A percentile compares a stretch with the other conserved stretches of the same genome.
phyloP scores from a whole-genome alignment of 2,329 filamentous ascomycete genomes.

The Phyllosticta citribraziliensis region DNA sequence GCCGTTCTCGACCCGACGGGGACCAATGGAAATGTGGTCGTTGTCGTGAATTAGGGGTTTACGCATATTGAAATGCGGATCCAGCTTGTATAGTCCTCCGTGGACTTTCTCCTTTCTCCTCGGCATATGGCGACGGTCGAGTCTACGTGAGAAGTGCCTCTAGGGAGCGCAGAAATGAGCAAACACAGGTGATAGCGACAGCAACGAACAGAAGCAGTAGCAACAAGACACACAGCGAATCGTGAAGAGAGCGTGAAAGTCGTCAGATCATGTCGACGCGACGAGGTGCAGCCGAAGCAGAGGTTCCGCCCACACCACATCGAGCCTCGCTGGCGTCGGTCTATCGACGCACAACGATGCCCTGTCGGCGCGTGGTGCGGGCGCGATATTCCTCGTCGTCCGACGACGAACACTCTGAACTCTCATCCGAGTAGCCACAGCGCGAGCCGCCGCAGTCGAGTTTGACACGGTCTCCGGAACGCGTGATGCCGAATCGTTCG shows the following conservation, averaged over 20 bases:
- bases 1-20: background rate
- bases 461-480: slow-evolving; percentile 85
- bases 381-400: slow-evolving; percentile 52
- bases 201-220: background rate
- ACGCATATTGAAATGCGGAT: background rate
- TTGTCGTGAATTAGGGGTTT: background rate
- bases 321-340: background rate
- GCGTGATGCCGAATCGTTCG: slow-evolving; percentile 93
- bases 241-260: background rate
- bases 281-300: background rate
- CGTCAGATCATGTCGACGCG: background rate
- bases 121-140: background rate
- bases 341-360: slow-evolving; percentile 33
- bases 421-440: slow-evolving; percentile 71
- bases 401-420: slow-evolving; percentile 60
- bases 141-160: background rate
- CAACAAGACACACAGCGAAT: background rate
- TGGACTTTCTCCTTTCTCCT: background rate
- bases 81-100: background rate
- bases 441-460: slow-evolving; percentile 86
- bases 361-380: slow-evolving; percentile 38
- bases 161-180: background rate
- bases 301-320: background rate
- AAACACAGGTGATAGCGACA: background rate
- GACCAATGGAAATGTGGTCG: background rate